These are phyloP conservation scores for Trichoderma reesei DNA, from an alignment of 495 filamentous ascomycete species.

Conservation along the genomic window DNA sequence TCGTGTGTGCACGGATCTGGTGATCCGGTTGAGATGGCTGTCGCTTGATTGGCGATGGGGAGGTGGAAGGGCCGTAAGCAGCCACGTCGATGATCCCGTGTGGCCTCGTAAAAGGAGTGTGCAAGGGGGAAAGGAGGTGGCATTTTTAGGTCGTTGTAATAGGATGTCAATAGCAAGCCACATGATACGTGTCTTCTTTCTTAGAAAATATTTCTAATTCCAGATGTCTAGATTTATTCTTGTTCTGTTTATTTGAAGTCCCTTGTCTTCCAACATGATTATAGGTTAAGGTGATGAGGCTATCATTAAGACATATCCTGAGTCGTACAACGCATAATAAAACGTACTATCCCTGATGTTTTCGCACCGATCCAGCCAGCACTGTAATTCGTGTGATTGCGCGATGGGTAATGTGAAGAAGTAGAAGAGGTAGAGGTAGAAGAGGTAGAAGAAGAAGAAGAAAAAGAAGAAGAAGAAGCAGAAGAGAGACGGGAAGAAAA, in stretches of 20 bases:
- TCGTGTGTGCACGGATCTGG: not conserved
- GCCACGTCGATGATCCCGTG: conserved; percentile 5
- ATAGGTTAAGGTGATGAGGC: no score
- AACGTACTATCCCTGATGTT: not conserved
- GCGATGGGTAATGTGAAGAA: no score
- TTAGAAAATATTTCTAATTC: no score
- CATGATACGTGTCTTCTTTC: not conserved
- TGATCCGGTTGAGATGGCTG: not conserved
- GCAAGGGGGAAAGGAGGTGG: not conserved
- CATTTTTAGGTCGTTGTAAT: not conserved
- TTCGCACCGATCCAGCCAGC: conserved; percentile 5
- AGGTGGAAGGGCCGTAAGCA: not conserved
- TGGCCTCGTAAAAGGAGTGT: not conserved
- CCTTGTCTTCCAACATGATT: no score
- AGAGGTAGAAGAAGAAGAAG: not conserved
- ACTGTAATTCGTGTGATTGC: not conserved
- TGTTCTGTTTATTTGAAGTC: no score
- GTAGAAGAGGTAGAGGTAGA: not conserved
- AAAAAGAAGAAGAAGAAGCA: not conserved
- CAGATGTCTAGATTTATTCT: no score
- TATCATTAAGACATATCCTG: conserved; percentile 9
- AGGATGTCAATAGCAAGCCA: conserved; percentile 7
- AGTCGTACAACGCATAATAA: no score
- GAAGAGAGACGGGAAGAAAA: not conserved
- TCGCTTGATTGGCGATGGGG: not conserved